Percentiles rank a stretch among this genome's conserved stretches.
phyloP scores from a whole-genome alignment of 2,329 filamentous ascomycete species.

The Cladophialophora psammophila region DNA sequence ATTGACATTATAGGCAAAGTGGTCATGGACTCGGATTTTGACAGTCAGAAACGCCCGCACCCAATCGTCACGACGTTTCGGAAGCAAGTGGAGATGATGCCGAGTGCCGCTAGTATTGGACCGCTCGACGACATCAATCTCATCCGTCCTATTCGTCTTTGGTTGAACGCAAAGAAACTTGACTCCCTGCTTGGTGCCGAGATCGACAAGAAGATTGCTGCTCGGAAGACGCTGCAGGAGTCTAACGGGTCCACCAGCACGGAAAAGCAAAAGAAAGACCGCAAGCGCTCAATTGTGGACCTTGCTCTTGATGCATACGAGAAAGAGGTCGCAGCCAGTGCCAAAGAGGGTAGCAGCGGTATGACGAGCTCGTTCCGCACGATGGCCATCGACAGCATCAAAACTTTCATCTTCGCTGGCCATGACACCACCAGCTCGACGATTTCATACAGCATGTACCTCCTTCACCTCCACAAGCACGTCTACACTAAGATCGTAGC shows the following conservation, averaged over 20 bases:
- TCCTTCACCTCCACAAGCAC: slow-evolving; percentile 47
- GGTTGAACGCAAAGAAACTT: slow-evolving; percentile 38
- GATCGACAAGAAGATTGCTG: slow-evolving; percentile 31
- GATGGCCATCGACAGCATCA: slow-evolving; percentile 41
- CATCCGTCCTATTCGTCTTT: slow-evolving; percentile 25
- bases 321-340: slow-evolving; percentile 25
- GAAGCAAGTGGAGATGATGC: slow-evolving; percentile 37
- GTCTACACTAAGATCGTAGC: slow-evolving; percentile 48
- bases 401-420: slow-evolving; percentile 44
- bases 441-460: slow-evolving; percentile 49
- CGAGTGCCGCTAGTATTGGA: slow-evolving; percentile 15
- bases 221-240: slow-evolving; percentile 8
- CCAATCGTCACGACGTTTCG: slow-evolving; percentile 41
- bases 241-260: background rate
- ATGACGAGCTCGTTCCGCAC: slow-evolving; percentile 27
- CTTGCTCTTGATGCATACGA: slow-evolving; percentile 39
- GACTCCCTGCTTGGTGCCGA: slow-evolving; percentile 32
- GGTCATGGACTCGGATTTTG: slow-evolving; percentile 39
- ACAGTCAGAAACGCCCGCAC: slow-evolving; percentile 39
- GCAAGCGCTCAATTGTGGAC: slow-evolving; percentile 36
- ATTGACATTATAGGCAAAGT: slow-evolving; percentile 47
- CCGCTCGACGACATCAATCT: slow-evolving; percentile 29
- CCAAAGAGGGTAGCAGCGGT: background rate
- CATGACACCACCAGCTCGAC: slow-evolving; percentile 40
- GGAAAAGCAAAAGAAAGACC: slow-evolving; percentile 27